Evolutionary conservation across 257 asterid genomes (phyloP), one percentile per base, ranked within the genome.

Genomic region (Rhazya stricta): DNA sequence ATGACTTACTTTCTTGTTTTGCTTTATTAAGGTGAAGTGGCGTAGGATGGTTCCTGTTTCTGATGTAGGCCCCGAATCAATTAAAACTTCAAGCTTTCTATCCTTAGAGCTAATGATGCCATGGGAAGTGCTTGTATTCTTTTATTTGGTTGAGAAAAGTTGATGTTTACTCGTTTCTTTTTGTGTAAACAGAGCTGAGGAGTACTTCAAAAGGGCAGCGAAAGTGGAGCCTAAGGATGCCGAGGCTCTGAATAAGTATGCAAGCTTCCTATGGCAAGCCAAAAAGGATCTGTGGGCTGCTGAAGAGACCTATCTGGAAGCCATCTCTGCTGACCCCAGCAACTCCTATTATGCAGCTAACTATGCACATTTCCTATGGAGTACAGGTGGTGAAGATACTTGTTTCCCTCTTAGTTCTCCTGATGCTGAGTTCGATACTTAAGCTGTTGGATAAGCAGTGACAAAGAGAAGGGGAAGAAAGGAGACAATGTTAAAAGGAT

Each of bases 381-480:
- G 77, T 79, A 95, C 98, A 4, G 99, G 99, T 21, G 99, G 93
- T 0, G 99, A 95, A 75, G 99, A 92, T 69, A 95, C 99, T n/a
- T 95, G 98, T 83, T 92, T 80, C 77, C 96, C 98, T 66, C 87
- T 92, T 5, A 42, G 42, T 82, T 80, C 88, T 58, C 82, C 86
- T 2, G 89, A 84, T 36, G 45, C 87, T n/a, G 73, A 69, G 58
- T 43, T 53, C 0, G 85, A 86, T 57, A 46, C 37, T 46, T 86
- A 76, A 79, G 18, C 68, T 30, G 25, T 32, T 67, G 67, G 32
- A 25, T 4, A 10, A 37, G 16, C 61, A 9, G 27, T 21, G n/a
- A 51, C 12, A 41, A 65, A 51, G 27, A 1, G 70, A 75, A 39
- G 27, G 3, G 57, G 27, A 67, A 18, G 34, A 62, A 61, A 45